phyloP scores from a whole-genome alignment of 225 moss, liverwort and hornwort species.

The Antitrichia curtipendula region DNA sequence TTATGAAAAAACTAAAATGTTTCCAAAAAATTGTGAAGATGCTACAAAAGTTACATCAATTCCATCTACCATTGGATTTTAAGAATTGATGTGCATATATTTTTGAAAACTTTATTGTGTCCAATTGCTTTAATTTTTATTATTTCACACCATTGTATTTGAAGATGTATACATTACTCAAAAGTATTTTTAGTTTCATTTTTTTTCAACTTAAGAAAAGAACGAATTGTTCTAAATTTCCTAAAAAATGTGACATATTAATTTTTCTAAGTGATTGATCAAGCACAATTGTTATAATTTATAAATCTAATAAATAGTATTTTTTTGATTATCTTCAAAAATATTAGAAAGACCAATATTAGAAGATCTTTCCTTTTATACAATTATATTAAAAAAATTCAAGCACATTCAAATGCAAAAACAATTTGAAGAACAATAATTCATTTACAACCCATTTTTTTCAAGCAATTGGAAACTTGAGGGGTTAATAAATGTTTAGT shows the following conservation, averaged over 20 bases:
- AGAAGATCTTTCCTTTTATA: background rate
- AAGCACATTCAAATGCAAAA: background rate
- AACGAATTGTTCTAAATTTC: fast-evolving
- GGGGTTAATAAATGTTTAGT: fast-evolving
- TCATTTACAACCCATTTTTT: background rate
- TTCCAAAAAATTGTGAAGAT: background rate
- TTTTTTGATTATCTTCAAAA: background rate
- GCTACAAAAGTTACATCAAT: background rate
- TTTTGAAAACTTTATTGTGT: background rate
- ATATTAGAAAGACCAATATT: too few relatives aligned
- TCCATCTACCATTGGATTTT: background rate
- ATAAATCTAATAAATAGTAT: fast-evolving
- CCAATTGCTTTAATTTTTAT: background rate
- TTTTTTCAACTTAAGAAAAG: background rate
- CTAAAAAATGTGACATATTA: background rate
- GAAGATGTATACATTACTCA: background rate
- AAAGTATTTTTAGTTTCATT: background rate
- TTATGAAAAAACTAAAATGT: background rate
- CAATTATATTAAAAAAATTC: background rate
- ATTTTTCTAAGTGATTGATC: too few relatives aligned
- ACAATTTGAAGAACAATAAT: fast-evolving
- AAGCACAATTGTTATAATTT: background rate
- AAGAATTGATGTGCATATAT: background rate
- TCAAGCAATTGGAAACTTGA: background rate
- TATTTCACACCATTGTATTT: background rate